Evolutionary conservation across 2,329 filamentous ascomycete species (phyloP).

Genomic region (Aspergillus caelatus): DNA sequence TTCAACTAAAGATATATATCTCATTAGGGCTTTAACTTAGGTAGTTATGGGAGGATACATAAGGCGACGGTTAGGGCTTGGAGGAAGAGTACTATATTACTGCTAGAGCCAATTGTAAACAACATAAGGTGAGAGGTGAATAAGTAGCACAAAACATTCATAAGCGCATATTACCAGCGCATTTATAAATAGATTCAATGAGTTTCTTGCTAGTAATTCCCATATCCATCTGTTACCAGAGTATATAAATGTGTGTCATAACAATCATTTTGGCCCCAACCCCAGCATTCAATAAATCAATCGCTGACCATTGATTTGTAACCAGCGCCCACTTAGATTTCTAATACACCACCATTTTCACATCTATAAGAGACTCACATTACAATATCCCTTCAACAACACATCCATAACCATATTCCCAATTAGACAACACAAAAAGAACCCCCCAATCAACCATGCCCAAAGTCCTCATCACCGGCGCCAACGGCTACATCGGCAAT

Average conservation of each 20-base stretch:
- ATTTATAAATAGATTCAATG: not conserved
- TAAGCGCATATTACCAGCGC: not conserved
- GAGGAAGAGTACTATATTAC: too few species aligned
- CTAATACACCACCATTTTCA: not conserved
- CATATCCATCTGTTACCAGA: not conserved
- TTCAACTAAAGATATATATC: too few species aligned
- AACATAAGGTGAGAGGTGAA: too few species aligned
- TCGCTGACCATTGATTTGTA: not conserved
- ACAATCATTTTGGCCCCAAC: not conserved
- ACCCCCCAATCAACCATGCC: not conserved
- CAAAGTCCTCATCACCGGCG: slow-evolving; percentile 14
- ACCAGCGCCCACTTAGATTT: not conserved
- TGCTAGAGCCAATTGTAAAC: too few species aligned
- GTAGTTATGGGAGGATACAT: too few species aligned
- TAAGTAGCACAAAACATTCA: not conserved
- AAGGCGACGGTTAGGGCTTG: too few species aligned
- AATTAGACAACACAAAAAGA: not conserved
- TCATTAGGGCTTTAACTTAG: too few species aligned
- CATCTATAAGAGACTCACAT: not conserved
- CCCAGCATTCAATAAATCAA: not conserved
- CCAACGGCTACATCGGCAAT: slow-evolving; percentile 19
- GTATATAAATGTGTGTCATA: not conserved
- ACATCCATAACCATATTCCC: not conserved
- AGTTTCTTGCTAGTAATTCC: not conserved
- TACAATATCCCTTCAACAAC: not conserved